A percentile compares a stretch with the other conserved stretches of the same genome.
phyloP scores from a whole-genome alignment of 331 rosid species.

The Stylosanthes scabra region DNA sequence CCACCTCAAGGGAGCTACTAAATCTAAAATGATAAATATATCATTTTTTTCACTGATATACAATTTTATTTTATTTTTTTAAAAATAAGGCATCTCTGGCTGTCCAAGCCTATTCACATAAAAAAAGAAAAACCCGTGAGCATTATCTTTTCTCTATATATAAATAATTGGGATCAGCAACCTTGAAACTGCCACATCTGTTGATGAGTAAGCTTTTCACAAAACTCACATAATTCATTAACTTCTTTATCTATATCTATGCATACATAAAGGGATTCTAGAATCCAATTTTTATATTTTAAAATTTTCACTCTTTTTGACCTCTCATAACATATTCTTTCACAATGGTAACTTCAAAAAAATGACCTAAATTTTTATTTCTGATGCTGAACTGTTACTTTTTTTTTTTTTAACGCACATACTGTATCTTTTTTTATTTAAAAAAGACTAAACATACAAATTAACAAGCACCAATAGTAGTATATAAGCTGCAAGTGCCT shows the following conservation, averaged over 20 bases:
- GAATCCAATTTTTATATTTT: no score
- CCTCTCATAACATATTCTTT: no score
- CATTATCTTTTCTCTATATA: no score
- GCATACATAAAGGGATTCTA: not conserved
- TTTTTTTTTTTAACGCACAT: no score
- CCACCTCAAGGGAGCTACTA: conserved; percentile 46
- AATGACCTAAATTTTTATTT: no score
- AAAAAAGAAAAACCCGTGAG: conserved; percentile 44
- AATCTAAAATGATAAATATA: conserved; percentile 10
- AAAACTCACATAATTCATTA: conserved; percentile 1
- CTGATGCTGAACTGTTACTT: no score
- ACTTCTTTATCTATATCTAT: not conserved
- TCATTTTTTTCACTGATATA: conserved; percentile 5
- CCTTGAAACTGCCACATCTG: conserved; percentile 27
- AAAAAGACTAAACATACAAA: no score
- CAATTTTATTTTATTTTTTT: not conserved
- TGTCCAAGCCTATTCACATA: conserved; percentile 47
- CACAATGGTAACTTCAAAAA: no score
- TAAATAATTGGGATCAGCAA: conserved; percentile 9
- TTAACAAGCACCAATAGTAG: no score
- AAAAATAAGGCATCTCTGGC: not conserved
- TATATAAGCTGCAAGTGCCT: no score
- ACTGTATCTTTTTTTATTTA: no score
- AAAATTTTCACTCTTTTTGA: no score
- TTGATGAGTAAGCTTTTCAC: conserved; percentile 46